phyloP scores from a whole-genome alignment of 2,329 filamentous ascomycete genomes.

The Alternaria triticina region DNA sequence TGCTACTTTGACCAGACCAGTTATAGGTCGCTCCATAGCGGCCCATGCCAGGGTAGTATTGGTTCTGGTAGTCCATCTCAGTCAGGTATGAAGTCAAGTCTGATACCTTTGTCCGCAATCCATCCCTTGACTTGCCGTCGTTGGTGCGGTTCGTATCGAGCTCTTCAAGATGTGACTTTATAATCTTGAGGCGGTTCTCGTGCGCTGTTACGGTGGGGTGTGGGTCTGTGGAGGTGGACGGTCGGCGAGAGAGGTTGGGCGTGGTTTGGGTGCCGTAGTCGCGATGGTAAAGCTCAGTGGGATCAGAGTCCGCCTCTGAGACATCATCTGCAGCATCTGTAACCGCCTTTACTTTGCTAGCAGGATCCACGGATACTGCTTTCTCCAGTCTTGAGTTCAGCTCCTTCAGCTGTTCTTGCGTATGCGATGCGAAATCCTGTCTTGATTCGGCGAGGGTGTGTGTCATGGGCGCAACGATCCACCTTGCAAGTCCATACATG shows the following conservation, averaged over 20 bases:
- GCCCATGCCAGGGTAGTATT: conserved; percentile 52
- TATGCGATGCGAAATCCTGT: conserved; percentile 63
- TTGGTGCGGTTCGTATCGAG: conserved; percentile 58
- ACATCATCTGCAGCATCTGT: conserved; percentile 45
- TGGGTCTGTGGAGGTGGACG: conserved; percentile 32
- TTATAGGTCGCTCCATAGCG: conserved; percentile 32
- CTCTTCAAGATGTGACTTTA: conserved; percentile 59
- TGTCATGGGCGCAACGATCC: conserved; percentile 69
- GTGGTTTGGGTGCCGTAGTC: conserved; percentile 82
- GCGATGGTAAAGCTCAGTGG: conserved; percentile 80
- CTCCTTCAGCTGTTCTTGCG: conserved; percentile 58
- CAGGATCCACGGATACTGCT: conserved; percentile 68
- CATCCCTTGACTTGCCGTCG: conserved; percentile 58
- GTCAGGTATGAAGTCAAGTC: conserved; percentile 69
- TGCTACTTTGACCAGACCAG: conserved; percentile 50
- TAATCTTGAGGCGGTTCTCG: conserved; percentile 55
- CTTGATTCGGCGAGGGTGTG: conserved; percentile 60
- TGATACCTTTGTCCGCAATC: conserved; percentile 56
- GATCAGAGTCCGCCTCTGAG: conserved; percentile 64
- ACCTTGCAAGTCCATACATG: conserved; percentile 74
- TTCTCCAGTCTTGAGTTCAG: conserved; percentile 65
- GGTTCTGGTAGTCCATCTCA: conserved; percentile 49
- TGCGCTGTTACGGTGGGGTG: conserved; percentile 47
- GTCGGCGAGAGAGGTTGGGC: conserved; percentile 53
- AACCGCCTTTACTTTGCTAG: conserved; percentile 36